Conservation (phyloP, 2,329 filamentous ascomycete species). For the Orbilia brochopaga region DNA sequence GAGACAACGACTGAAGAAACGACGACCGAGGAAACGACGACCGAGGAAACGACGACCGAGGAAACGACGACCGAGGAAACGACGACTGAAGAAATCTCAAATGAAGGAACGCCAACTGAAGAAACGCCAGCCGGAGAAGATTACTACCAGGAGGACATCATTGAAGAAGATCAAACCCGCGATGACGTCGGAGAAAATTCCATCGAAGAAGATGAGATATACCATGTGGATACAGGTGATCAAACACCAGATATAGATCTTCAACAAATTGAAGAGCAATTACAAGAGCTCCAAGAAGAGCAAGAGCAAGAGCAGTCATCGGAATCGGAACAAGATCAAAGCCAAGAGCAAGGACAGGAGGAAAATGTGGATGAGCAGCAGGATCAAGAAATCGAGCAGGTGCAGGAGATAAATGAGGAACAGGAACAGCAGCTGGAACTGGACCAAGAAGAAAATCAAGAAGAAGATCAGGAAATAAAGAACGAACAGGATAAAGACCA, state of each 20-base stretch:
- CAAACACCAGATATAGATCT: not conserved
- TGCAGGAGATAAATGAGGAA: not conserved
- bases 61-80: no score
- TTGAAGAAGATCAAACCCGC: not conserved
- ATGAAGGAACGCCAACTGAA: not conserved
- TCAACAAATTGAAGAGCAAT: not conserved
- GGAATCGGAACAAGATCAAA: not conserved
- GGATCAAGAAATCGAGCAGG: not conserved
- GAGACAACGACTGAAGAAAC: no score
- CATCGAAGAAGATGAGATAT: not conserved
- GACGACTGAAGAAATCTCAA: no score
- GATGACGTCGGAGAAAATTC: not conserved
- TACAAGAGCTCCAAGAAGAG: not conserved
- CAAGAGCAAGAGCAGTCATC: slow-evolving; percentile 4
- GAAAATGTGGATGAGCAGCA: not conserved
- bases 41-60: no score
- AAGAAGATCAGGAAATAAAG: not conserved
- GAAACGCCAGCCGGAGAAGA: not conserved
- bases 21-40: no score
- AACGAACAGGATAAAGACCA: slow-evolving; percentile 3
- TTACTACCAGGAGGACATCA: not conserved
- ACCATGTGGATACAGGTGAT: not conserved
- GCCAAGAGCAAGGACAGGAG: not conserved
- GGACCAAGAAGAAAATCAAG: not conserved
- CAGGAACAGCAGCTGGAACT: not conserved